A percentile compares a stretch with the other conserved stretches of the same genome.
Evolutionary conservation across 495 filamentous ascomycete genomes (phyloP).

Genomic region (Amniculicola lignicola): DNA sequence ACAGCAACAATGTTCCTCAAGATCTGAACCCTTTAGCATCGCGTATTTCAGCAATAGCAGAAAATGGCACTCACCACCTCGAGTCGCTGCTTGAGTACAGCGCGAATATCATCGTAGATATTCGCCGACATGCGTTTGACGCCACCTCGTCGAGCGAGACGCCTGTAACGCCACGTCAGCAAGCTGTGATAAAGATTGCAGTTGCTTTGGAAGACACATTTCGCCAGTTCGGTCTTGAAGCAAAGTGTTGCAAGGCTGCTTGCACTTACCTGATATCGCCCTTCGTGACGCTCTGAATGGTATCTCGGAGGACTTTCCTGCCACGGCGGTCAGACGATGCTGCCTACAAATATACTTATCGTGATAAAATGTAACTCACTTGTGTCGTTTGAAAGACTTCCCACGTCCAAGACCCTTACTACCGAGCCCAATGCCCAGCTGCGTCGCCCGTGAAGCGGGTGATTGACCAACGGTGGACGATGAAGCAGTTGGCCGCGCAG

Average conservation of each 20-base stretch:
- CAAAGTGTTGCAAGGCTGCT: not conserved
- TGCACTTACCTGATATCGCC: slow-evolving; percentile 31
- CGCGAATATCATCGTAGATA: slow-evolving; percentile 71
- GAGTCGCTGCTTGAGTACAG: slow-evolving; percentile 48
- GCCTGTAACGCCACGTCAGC: slow-evolving; percentile 50
- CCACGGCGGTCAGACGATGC: too few relatives aligned
- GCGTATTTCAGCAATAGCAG: not conserved
- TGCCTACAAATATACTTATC: too few relatives aligned
- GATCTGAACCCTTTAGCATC: slow-evolving; percentile 10
- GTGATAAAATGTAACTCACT: slow-evolving; percentile 19
- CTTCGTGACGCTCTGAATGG: slow-evolving; percentile 82
- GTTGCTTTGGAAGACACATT: not conserved
- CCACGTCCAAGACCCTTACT: slow-evolving; percentile 20
- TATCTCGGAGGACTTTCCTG: slow-evolving; percentile 96
- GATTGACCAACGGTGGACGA: too few relatives aligned
- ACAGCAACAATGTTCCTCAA: slow-evolving; percentile 16
- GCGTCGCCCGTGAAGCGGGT: not conserved
- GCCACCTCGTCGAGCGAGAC: slow-evolving; percentile 74
- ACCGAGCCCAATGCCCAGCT: not conserved
- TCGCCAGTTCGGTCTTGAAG: not conserved
- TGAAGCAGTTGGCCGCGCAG: too few relatives aligned
- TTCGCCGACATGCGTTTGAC: slow-evolving; percentile 65
- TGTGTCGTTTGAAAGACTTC: slow-evolving; percentile 20
- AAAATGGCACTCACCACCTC: slow-evolving; percentile 8
- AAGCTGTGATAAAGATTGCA: not conserved